Conservation (phyloP, 768 basidiomycete genomes). For the Albatrellus ellisii region DNA sequence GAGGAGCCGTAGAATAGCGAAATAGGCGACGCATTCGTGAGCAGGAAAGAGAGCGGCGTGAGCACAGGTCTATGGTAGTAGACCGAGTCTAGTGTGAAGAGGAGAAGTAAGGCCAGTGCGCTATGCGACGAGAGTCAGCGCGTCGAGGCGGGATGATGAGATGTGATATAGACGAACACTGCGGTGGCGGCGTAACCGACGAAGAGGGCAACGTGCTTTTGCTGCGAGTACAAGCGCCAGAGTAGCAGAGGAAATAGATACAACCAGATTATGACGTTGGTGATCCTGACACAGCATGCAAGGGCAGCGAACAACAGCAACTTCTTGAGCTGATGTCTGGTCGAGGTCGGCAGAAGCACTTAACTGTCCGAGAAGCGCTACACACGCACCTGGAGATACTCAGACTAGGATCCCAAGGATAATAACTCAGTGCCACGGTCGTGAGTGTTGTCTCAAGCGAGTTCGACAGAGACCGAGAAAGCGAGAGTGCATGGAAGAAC, state of each 20-base stretch:
- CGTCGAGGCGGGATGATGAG: no score
- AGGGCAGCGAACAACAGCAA: constrained; percentile 53
- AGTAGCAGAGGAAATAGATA: constrained; percentile 50
- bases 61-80: constrained; percentile 59
- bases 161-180: constrained; percentile 27
- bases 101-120: constrained; percentile 1
- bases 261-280: constrained; percentile 78
- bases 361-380: background rate
- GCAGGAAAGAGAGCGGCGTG: constrained; percentile 73
- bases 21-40: constrained; percentile 70
- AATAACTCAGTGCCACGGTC: constrained; percentile 60
- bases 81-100: constrained; percentile 41
- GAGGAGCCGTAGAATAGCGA: constrained; percentile 89
- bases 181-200: constrained; percentile 26
- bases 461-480: constrained; percentile 86
- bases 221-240: constrained; percentile 34
- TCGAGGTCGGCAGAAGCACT: background rate
- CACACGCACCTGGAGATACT: constrained; percentile 13
- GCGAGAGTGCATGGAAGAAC: constrained; percentile 73
- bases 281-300: constrained; percentile 77
- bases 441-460: constrained; percentile 85
- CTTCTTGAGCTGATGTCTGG: constrained; percentile 21
- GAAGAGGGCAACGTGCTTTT: constrained; percentile 20
- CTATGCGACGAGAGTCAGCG: constrained; percentile 4
- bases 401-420: constrained; percentile 45